phyloP scores from a whole-genome alignment of 1,284 basidiomycete species.

The Moesziomyces parantarcticus region DNA sequence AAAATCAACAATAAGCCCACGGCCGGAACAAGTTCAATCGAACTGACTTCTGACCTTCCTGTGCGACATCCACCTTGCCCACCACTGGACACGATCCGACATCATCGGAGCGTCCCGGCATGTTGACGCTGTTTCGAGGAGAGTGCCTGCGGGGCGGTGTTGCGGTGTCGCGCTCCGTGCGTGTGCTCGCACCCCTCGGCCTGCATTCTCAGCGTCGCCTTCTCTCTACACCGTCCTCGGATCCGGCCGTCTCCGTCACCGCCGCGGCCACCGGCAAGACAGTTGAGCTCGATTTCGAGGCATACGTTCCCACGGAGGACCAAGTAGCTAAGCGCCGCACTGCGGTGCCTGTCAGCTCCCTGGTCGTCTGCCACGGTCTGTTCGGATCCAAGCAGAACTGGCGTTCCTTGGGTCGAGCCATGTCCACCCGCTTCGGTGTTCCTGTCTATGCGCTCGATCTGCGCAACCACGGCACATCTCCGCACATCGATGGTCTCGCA shows the following conservation, averaged over 20 bases:
- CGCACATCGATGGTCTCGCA: conserved; percentile 77
- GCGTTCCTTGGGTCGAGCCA: conserved; percentile 77
- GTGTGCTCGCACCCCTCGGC: conserved; percentile 1
- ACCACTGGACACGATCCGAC: not conserved
- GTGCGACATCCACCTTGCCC: not conserved
- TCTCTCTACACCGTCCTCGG: conserved; percentile 31
- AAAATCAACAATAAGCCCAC: conserved; percentile 2
- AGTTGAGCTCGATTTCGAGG: conserved; percentile 43
- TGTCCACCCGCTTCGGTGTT: conserved; percentile 73
- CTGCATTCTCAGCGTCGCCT: not conserved
- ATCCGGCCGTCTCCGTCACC: conserved; percentile 18
- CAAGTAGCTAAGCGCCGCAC: conserved; percentile 11
- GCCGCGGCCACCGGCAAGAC: conserved; percentile 39
- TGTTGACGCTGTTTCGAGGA: conserved; percentile 19
- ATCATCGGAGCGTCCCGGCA: no score
- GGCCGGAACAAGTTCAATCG: not conserved
- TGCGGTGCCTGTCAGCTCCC: conserved; percentile 33
- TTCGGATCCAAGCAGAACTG: conserved; percentile 83
- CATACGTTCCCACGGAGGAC: conserved; percentile 27
- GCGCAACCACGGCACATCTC: conserved; percentile 83
- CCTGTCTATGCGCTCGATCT: conserved; percentile 83
- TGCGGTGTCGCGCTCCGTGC: not conserved
- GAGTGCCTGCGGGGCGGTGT: conserved; percentile 9
- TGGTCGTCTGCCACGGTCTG: conserved; percentile 71
- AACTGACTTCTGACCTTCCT: not conserved